Evolutionary conservation across 2,329 filamentous ascomycete genomes (phyloP).

Genomic region (Knoxdaviesia capensis): DNA sequence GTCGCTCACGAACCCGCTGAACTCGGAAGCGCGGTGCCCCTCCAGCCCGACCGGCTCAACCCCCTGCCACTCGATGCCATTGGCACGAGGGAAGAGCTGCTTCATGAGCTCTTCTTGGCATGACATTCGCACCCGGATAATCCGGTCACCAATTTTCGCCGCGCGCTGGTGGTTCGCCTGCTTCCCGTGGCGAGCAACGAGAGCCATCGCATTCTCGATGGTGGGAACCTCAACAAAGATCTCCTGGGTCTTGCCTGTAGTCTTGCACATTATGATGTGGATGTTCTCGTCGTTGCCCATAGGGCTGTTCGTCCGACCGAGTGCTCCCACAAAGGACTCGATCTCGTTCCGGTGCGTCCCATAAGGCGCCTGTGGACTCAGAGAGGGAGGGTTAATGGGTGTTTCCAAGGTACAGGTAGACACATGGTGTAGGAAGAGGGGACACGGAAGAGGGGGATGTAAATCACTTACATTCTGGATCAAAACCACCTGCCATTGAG

Average conservation of each 20-base stretch:
- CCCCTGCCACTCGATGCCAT: conserved; percentile 34
- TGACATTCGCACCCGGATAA: conserved; percentile 34
- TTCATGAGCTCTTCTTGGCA: conserved; percentile 36
- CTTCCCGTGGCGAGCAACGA: conserved; percentile 26
- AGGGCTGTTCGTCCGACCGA: no score
- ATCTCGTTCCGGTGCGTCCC: no score
- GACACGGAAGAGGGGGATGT: no score
- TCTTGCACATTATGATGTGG: conserved; percentile 45
- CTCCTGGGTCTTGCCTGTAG: conserved; percentile 40
- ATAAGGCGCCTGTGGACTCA: no score
- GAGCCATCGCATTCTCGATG: conserved; percentile 29
- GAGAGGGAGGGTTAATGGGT: no score
- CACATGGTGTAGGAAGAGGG: no score
- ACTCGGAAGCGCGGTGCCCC: conserved; percentile 16
- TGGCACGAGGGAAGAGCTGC: conserved; percentile 38
- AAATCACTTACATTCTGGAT: no score
- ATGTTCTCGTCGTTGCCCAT: conserved; percentile 25
- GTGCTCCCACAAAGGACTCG: no score
- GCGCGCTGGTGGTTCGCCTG: conserved; percentile 18
- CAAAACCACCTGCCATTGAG: no score
- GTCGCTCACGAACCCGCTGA: conserved; percentile 37
- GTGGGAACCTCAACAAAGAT: conserved; percentile 37
- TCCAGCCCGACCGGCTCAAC: conserved; percentile 19
- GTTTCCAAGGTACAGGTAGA: no score
- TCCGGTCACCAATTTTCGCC: conserved; percentile 33